Evolutionary conservation across 805 yeast species (phyloP), one percentile per base, ranked within the genome.

Genomic region (Saccharomycopsis fibuligera): DNA sequence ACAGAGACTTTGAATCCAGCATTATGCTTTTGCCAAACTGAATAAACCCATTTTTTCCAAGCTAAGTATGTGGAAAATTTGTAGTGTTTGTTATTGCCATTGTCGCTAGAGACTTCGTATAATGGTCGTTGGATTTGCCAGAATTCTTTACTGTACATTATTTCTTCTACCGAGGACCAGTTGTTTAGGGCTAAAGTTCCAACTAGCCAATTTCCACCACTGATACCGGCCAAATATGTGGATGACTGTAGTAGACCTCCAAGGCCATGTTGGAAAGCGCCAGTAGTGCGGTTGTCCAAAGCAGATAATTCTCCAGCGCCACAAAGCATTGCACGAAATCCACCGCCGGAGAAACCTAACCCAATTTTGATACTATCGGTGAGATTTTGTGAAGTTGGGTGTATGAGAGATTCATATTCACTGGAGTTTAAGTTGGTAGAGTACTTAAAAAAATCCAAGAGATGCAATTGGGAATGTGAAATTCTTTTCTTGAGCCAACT

Each of bases 261-360:
- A 36, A 87, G 62, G 9, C 85, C 83, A 3, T 72, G 69, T 23
- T 66, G 68, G 3, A 78, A 68, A 6, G 79, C 73, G 48, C 73
- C 75, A 4, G 58, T 64, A 2, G 93, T 81, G 55, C 95, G 69
- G 59, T 80, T 78, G 62, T 88, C 96, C 52, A 86, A 66, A 0
- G 90, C 96, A 1, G 91, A 70, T 17, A 88, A 65, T 61, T 81
- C 79, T 25, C 96, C 96, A 12, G 95, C 96, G 1, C 95, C 96
- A 50, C 73, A 66, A 38, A 88, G 67, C 86, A 88, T 85, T 23
- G 96, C 95, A 52, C 96, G 74, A 63, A 84, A 87, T 2, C 96
- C 96, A 60, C 96, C 96, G 43, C 96, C 96, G n/a, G 86, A 74
- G 56, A 81, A 78, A 4, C 88, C 80, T 27, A 75, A 56, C 3